These are phyloP conservation scores for Globisporangium spiculum DNA, from an alignment of 352 stramenopile genomes.

Conservation along the genomic window DNA sequence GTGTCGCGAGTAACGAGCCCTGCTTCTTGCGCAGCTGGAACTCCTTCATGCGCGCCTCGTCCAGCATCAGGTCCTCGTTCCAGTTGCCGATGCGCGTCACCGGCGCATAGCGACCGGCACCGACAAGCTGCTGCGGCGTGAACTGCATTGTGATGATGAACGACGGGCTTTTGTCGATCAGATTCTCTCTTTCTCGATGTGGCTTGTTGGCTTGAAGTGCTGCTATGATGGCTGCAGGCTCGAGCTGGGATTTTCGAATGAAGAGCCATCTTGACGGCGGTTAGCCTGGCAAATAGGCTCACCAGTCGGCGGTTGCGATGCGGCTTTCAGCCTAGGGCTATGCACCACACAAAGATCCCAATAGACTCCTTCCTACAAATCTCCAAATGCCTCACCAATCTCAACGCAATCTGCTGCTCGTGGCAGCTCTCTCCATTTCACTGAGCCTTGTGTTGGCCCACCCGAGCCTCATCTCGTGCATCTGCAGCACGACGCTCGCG, in stretches of 20 bases:
- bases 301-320: conserved; percentile 1
- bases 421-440: background rate
- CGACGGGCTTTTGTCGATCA: background rate
- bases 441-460: conserved; percentile 21
- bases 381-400: background rate
- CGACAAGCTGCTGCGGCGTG: conserved; percentile 88
- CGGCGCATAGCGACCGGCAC: conserved; percentile 74
- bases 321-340: background rate
- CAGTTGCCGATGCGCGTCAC: conserved; percentile 86
- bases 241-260: background rate
- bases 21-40: conserved; percentile 80
- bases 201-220: background rate
- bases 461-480: conserved; percentile 69
- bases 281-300: background rate
- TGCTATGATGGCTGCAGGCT: background rate
- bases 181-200: background rate
- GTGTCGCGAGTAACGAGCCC: conserved; percentile 71
- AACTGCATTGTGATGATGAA: conserved; percentile 66
- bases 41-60: conserved; percentile 83
- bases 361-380: background rate
- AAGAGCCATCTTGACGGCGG: conserved; percentile 4
- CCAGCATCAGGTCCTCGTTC: conserved; percentile 89
- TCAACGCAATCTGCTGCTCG: background rate
- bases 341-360: conserved; percentile 1
- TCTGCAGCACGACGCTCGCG: conserved; percentile 68